These are phyloP conservation scores for Aspergillus cejpii DNA, from an alignment of 2,329 filamentous ascomycete species.

Conservation along the genomic window DNA sequence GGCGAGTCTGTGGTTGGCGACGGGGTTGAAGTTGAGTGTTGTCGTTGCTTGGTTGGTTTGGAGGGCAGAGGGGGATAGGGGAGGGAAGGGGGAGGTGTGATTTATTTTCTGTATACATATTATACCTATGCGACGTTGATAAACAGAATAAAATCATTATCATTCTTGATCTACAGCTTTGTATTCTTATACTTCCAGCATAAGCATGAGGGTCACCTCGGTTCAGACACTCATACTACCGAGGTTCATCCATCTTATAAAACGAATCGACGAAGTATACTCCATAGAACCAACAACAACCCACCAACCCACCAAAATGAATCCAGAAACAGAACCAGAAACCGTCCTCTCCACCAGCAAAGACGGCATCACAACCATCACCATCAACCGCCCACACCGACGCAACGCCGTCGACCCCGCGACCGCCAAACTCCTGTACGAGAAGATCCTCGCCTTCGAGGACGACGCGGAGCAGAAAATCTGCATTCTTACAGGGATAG, in stretches of 20 bases:
- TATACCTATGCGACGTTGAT: not conserved
- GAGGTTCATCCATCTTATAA: too few species aligned
- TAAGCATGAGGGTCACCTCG: too few species aligned
- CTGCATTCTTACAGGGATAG: slow-evolving; percentile 46
- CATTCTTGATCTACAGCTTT: too few species aligned
- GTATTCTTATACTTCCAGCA: too few species aligned
- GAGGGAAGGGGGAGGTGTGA: slow-evolving; percentile 7
- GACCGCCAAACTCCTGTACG: slow-evolving; percentile 45
- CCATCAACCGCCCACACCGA: slow-evolving; percentile 47
- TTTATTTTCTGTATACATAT: not conserved
- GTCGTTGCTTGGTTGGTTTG: slow-evolving; percentile 35
- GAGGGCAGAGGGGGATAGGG: slow-evolving; percentile 17
- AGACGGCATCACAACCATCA: slow-evolving; percentile 49
- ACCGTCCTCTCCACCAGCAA: slow-evolving; percentile 9
- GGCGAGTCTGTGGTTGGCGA: slow-evolving; percentile 38
- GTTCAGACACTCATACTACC: too few species aligned
- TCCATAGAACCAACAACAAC: too few species aligned
- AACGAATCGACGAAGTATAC: too few species aligned
- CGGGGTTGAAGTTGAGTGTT: slow-evolving; percentile 32
- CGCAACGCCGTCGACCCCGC: slow-evolving; percentile 49
- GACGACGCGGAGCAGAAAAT: slow-evolving; percentile 47
- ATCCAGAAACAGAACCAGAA: not conserved
- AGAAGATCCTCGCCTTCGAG: slow-evolving; percentile 47
- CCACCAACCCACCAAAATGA: not conserved
- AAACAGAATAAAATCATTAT: not conserved